phyloP scores from a whole-genome alignment of 2,329 filamentous ascomycete species.

The Pseudocercospora fijiensis region DNA sequence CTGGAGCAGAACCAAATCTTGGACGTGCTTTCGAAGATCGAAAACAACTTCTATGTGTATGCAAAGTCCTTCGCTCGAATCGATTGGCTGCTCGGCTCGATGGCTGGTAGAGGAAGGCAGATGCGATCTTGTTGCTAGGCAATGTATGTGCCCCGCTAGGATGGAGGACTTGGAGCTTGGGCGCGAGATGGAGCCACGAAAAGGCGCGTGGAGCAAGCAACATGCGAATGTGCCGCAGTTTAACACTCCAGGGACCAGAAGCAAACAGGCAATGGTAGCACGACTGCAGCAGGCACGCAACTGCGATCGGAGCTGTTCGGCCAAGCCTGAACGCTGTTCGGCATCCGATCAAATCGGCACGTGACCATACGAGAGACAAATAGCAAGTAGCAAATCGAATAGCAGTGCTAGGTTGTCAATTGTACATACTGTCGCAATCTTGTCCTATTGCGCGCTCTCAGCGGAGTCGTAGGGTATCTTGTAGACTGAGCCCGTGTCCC shows the following conservation, averaged over 20 bases:
- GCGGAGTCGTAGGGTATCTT: slow-evolving; percentile 4
- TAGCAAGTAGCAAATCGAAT: background rate
- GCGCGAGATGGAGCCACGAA: background rate
- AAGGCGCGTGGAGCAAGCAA: slow-evolving; percentile 1
- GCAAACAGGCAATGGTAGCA: slow-evolving; percentile 1
- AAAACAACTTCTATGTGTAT: background rate
- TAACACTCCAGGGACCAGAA: background rate
- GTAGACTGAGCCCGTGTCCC: background rate
- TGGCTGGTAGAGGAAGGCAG: background rate
- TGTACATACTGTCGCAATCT: slow-evolving; percentile 4
- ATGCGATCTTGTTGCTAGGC: background rate
- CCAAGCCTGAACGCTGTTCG: background rate
- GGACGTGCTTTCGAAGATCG: background rate
- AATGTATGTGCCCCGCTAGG: slow-evolving; percentile 1
- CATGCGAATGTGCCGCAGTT: background rate
- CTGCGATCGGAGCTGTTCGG: slow-evolving; percentile 4
- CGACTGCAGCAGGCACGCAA: background rate
- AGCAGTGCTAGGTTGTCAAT: background rate
- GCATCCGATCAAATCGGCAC: background rate
- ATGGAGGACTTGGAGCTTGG: slow-evolving; percentile 1
- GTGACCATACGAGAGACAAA: background rate
- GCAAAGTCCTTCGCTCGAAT: background rate
- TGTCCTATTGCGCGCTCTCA: background rate
- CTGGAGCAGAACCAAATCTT: background rate
- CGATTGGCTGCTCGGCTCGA: slow-evolving; percentile 1